Evolutionary conservation across 768 basidiomycete species (phyloP).

Genomic region (Boletus rufocinnamomeus): DNA sequence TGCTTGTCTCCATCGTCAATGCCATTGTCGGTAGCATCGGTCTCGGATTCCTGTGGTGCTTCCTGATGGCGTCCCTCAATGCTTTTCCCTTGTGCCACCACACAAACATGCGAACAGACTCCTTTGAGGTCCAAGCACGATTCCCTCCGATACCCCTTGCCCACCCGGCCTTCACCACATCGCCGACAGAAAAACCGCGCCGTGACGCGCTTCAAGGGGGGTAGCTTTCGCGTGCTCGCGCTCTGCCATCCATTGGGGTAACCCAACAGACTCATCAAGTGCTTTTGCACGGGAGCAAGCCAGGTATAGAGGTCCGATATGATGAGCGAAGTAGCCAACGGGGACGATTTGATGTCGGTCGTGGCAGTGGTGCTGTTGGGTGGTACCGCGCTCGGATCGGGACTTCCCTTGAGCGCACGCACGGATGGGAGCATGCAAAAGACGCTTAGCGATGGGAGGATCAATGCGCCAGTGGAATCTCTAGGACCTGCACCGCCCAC

Average conservation of each 20-base stretch:
- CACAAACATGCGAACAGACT: conserved; percentile 62
- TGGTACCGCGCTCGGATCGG: conserved; percentile 15
- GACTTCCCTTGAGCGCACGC: conserved; percentile 32
- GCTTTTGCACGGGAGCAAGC: conserved; percentile 45
- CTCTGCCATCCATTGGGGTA: conserved; percentile 50
- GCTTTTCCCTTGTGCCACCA: conserved; percentile 1
- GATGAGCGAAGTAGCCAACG: conserved; percentile 41
- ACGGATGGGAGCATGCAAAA: conserved; percentile 55
- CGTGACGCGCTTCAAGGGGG: conserved; percentile 59
- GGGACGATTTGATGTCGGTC: conserved; percentile 26
- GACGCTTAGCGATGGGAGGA: conserved; percentile 47
- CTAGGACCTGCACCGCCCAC: neutral
- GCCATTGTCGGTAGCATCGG: neutral
- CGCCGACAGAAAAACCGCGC: conserved; percentile 59
- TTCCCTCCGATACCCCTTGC: conserved; percentile 37
- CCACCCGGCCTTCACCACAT: conserved; percentile 44
- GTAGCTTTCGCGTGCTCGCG: conserved; percentile 46
- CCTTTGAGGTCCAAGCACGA: conserved; percentile 56
- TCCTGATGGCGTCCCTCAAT: neutral
- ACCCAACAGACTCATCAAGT: conserved; percentile 50
- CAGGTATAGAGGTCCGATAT: conserved; percentile 49
- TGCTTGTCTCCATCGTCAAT: conserved; percentile 25
- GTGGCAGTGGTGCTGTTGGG: neutral
- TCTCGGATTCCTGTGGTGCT: neutral
- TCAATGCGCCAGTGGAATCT: neutral